Percentiles rank a stretch among this genome's conserved stretches.
phyloP scores from a whole-genome alignment of 371 early-diverging fungal species.

The Dinochytrium kinnereticum region DNA sequence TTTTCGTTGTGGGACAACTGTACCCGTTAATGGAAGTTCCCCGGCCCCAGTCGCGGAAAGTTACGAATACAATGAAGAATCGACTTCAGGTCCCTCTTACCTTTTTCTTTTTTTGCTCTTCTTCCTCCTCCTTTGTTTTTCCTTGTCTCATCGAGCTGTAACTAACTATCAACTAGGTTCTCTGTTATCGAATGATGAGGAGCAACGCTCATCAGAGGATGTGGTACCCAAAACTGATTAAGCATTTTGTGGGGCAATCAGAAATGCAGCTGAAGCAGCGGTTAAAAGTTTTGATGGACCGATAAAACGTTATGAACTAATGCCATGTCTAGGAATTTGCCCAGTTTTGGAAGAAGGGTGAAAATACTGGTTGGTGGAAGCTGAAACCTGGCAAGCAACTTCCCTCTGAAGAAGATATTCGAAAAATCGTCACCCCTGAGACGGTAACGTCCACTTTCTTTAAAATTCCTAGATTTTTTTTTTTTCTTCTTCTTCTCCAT shows the following conservation, averaged over 20 bases:
- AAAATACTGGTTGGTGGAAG: conserved; percentile 94
- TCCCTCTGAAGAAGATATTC: conserved; percentile 92
- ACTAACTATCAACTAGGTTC: conserved; percentile 36
- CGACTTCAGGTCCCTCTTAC: conserved; percentile 96
- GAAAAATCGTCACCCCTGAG: conserved; percentile 98
- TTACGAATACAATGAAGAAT: conserved; percentile 91
- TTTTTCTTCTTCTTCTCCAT: background rate
- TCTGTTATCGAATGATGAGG: conserved; percentile 85
- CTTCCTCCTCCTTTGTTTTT: no score
- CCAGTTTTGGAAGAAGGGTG: conserved; percentile 90
- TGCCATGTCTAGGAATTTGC: conserved; percentile 94
- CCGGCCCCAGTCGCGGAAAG: conserved; percentile 96
- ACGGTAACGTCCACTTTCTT: no score
- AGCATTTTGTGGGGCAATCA: conserved; percentile 83
- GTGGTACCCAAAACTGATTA: conserved; percentile 75
- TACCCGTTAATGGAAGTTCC: conserved; percentile 97
- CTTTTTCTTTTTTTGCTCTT: no score
- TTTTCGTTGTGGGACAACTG: conserved; percentile 97
- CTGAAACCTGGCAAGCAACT: conserved; percentile 81
- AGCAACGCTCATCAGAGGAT: conserved; percentile 71
- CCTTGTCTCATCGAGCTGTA: background rate
- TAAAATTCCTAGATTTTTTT: no score
- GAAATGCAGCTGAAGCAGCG: conserved; percentile 87
- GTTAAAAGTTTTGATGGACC: conserved; percentile 42
- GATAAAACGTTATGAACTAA: background rate